phyloP scores from a whole-genome alignment of 257 asterid genomes.

The Linaria vulgaris region DNA sequence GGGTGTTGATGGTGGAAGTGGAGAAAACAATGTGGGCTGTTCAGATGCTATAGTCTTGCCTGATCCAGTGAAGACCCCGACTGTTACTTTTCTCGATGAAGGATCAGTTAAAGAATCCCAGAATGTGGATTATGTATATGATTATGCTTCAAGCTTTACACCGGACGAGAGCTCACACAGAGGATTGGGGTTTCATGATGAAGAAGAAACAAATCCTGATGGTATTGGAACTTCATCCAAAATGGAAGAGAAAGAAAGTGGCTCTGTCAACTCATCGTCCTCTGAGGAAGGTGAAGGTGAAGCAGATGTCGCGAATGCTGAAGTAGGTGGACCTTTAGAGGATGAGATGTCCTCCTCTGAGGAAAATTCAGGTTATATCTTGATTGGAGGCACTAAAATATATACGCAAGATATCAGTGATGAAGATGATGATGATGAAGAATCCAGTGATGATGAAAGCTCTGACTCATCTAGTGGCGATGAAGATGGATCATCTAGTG shows the following conservation, averaged over 20 bases:
- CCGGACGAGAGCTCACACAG: conserved; percentile 62
- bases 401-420: conserved; percentile 70
- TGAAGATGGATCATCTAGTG: conserved; percentile 52
- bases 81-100: conserved; percentile 57
- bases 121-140: conserved; percentile 49
- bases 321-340: conserved; percentile 34
- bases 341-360: conserved; percentile 37
- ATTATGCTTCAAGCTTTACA: conserved; percentile 56
- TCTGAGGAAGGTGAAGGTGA: conserved; percentile 52
- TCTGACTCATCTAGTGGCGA: conserved; percentile 43
- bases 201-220: conserved; percentile 40
- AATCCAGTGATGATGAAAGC: conserved; percentile 47
- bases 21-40: conserved; percentile 25
- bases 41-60: conserved; percentile 50
- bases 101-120: conserved; percentile 42
- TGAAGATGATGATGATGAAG: conserved; percentile 54
- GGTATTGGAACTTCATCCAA: conserved; percentile 45
- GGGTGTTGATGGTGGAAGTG: conserved; percentile 28
- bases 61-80: conserved; percentile 51
- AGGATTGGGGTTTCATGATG: conserved; percentile 76
- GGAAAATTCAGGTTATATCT: conserved; percentile 61
- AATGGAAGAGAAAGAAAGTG: conserved; percentile 51
- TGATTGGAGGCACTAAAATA: conserved; percentile 77
- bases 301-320: conserved; percentile 29
- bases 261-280: conserved; percentile 36